These are phyloP conservation scores for Curvularia verruculosa DNA, from an alignment of 2,329 filamentous ascomycete genomes.

Conservation along the genomic window DNA sequence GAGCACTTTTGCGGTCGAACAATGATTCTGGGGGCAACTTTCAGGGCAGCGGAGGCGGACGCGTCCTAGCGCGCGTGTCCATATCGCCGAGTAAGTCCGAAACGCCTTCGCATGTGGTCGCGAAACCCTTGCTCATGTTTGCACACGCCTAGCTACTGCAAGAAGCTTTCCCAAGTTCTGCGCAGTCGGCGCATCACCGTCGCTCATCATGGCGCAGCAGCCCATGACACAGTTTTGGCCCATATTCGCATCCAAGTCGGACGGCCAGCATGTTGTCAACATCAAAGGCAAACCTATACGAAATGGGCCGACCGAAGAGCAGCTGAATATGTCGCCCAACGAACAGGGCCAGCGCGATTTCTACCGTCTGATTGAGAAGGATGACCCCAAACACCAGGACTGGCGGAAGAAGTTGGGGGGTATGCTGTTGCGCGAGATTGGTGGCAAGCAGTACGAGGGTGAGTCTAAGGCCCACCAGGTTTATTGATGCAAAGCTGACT, in stretches of 20 bases:
- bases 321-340: conserved; percentile 60
- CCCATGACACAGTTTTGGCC: conserved; percentile 55
- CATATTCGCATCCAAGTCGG: conserved; percentile 56
- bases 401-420: conserved; percentile 65
- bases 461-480: conserved; percentile 1
- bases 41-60: background rate
- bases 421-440: conserved; percentile 62
- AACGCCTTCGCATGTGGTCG: background rate
- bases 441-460: conserved; percentile 45
- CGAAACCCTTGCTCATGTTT: conserved; percentile 1
- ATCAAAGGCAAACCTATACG: conserved; percentile 57
- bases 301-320: conserved; percentile 59
- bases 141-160: conserved; percentile 1
- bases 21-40: background rate
- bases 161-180: background rate
- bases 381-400: conserved; percentile 61
- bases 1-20: background rate
- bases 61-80: conserved; percentile 13
- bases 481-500: conserved; percentile 36
- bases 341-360: conserved; percentile 61
- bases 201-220: conserved; percentile 38
- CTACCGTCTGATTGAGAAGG: conserved; percentile 58
- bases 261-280: conserved; percentile 57
- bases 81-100: conserved; percentile 8
- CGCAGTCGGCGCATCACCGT: conserved; percentile 12